Conservation (phyloP, 768 basidiomycete genomes). For the Naematelia aurantialba region DNA sequence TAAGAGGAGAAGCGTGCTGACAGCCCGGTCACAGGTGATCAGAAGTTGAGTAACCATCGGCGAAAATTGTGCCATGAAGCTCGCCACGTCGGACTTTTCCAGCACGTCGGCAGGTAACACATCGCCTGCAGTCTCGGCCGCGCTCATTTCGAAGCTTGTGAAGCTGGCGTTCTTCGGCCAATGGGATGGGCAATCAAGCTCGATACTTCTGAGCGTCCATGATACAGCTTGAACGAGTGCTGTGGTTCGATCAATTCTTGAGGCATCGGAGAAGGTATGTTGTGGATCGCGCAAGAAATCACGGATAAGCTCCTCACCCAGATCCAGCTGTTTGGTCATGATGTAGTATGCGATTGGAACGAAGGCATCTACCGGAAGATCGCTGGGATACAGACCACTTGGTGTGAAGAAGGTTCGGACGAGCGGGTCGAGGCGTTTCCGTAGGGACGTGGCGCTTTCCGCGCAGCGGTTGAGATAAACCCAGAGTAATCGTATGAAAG, state of each 20-base stretch:
- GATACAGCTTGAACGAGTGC: conserved; percentile 75
- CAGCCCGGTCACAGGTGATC: conserved; percentile 59
- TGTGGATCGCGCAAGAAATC: conserved; percentile 70
- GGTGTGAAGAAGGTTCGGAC: conserved; percentile 27
- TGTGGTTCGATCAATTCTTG: conserved; percentile 63
- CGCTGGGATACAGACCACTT: conserved; percentile 76
- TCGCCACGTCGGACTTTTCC: conserved; percentile 65
- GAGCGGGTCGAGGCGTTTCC: conserved; percentile 70
- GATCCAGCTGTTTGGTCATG: conserved; percentile 76
- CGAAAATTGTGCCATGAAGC: conserved; percentile 67
- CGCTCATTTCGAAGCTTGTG: conserved; percentile 49
- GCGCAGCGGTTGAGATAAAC: conserved; percentile 92
- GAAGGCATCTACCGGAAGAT: conserved; percentile 73
- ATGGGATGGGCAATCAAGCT: conserved; percentile 67
- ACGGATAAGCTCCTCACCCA: conserved; percentile 73
- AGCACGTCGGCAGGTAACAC: conserved; percentile 59
- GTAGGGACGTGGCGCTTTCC: conserved; percentile 74
- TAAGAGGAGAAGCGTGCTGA: conserved; percentile 74
- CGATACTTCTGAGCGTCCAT: conserved; percentile 65
- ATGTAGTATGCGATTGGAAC: conserved; percentile 76
- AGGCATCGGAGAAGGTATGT: conserved; percentile 53
- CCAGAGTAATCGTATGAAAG: conserved; percentile 79
- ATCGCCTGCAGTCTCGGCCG: conserved; percentile 58
- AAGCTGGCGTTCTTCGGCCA: conserved; percentile 81
- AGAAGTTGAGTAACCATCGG: conserved; percentile 61